Evolutionary conservation across 2,329 filamentous ascomycete species (phyloP), one percentile per base, ranked within the genome.

Genomic region (Exophiala sp.): DNA sequence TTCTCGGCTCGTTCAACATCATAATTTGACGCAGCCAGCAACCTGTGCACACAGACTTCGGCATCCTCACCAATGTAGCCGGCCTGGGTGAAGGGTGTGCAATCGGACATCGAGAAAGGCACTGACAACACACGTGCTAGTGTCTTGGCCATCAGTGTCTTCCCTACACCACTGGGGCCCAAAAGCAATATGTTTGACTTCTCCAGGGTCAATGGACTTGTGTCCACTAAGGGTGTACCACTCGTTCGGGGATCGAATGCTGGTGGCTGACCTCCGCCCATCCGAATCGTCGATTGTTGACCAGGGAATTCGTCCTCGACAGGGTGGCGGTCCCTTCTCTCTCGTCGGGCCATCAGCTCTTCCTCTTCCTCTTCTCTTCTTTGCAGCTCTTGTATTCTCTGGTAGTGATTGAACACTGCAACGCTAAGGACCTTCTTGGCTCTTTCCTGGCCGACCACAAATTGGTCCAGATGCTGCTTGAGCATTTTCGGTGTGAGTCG

Each of bases 31-130:
- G 95, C 91, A 51, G 95, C 88, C 8, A 99, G 78, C 21, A 99
- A 78, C 41, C 94, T 82, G 66, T 96, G 90, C 38, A 99, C 90
- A 64, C 92, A 96, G 0, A 89, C 86, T 68, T 99, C 94, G n/a
- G 92, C 92, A 68, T 99, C 94, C 67, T 97, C 92, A 29, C 94
- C 94, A 62, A 99, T 96, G 65, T 99, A 99, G 21, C 94, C 92
- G 3, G 92, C 92, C 72, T 96, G 92, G 0, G 92, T 97, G 60
- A 97, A 91, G 5, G 91, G 89, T 47, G 94, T 96, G 71, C 92
- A 97, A 71, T 97, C 92, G 57, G 89, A 92, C 71, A 96, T 96
- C 58, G 89, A 91, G 66, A 96, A 95, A 0, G 94, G 94, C 0
- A 97, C 91, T 57, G 94, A 92, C n/a, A 99, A 81, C 48, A 94